phyloP scores from a whole-genome alignment of 345 rosid genomes.

The Adansonia digitata region DNA sequence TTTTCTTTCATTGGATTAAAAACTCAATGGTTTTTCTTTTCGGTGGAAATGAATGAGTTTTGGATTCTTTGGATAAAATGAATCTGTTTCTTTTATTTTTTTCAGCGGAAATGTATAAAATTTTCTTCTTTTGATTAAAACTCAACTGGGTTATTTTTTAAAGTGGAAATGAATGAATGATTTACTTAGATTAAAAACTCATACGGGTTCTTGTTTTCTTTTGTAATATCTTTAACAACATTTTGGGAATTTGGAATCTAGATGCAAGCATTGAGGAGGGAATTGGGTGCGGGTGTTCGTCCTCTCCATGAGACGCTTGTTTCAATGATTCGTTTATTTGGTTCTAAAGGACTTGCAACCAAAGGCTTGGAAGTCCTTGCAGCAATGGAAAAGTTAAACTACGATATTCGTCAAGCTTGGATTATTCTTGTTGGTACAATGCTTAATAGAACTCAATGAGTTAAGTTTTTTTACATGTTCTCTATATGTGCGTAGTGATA shows the following conservation, averaged over 20 bases:
- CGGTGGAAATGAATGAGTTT: background rate
- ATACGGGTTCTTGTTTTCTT: background rate
- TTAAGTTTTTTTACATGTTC: background rate
- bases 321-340: slow-evolving; percentile 62
- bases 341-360: slow-evolving; percentile 62
- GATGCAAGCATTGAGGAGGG: slow-evolving; percentile 88
- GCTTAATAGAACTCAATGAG: slow-evolving; percentile 8
- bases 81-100: background rate
- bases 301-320: slow-evolving; percentile 86
- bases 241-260: slow-evolving; percentile 17
- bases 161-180: background rate
- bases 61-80: background rate
- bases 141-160: background rate
- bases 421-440: slow-evolving; percentile 73
- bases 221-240: background rate
- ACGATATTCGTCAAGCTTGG: slow-evolving; percentile 87
- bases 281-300: slow-evolving; percentile 67
- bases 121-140: background rate
- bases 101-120: background rate
- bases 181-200: background rate
- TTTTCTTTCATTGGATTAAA: background rate
- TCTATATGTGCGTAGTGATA: background rate
- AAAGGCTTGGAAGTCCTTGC: slow-evolving; percentile 74
- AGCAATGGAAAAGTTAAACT: slow-evolving; percentile 77
- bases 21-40: background rate